Evolutionary conservation across 2,329 filamentous ascomycete genomes (phyloP).

Genomic region (Pestalotiopsis sp.): DNA sequence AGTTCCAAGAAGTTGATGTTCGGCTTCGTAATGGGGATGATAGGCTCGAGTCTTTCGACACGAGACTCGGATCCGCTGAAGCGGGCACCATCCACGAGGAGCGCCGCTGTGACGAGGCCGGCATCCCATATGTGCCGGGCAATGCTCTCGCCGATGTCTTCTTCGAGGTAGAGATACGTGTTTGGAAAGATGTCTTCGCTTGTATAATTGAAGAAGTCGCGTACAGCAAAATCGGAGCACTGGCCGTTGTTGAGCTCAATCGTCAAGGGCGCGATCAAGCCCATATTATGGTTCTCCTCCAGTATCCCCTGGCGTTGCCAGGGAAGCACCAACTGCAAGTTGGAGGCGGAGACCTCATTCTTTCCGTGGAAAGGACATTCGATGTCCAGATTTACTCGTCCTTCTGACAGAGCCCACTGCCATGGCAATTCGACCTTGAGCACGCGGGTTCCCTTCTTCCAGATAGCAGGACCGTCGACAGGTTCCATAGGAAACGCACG

Average conservation of each 20-base stretch:
- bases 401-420: slow-evolving; percentile 5
- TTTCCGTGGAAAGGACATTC: slow-evolving; percentile 19
- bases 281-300: slow-evolving; percentile 14
- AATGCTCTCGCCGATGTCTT: slow-evolving; percentile 62
- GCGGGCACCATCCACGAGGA: slow-evolving; percentile 30
- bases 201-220: slow-evolving; percentile 17
- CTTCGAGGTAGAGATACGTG: slow-evolving; percentile 45
- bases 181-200: not conserved
- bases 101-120: slow-evolving; percentile 47
- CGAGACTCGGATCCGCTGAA: slow-evolving; percentile 7
- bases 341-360: not conserved
- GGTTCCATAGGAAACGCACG: not conserved
- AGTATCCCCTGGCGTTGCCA: slow-evolving; percentile 18
- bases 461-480: slow-evolving; percentile 4
- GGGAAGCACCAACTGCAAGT: not conserved
- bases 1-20: slow-evolving; percentile 53
- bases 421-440: slow-evolving; percentile 33
- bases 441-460: slow-evolving; percentile 39
- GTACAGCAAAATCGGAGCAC: slow-evolving; percentile 21
- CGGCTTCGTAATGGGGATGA: slow-evolving; percentile 21
- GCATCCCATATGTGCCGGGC: slow-evolving; percentile 63
- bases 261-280: slow-evolving; percentile 26
- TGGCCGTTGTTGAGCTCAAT: slow-evolving; percentile 23
- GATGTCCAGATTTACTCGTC: slow-evolving; percentile 15
- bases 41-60: not conserved